These are phyloP conservation scores for Cyberlindnera maritima DNA, from an alignment of 805 yeast genomes.

Conservation along the genomic window DNA sequence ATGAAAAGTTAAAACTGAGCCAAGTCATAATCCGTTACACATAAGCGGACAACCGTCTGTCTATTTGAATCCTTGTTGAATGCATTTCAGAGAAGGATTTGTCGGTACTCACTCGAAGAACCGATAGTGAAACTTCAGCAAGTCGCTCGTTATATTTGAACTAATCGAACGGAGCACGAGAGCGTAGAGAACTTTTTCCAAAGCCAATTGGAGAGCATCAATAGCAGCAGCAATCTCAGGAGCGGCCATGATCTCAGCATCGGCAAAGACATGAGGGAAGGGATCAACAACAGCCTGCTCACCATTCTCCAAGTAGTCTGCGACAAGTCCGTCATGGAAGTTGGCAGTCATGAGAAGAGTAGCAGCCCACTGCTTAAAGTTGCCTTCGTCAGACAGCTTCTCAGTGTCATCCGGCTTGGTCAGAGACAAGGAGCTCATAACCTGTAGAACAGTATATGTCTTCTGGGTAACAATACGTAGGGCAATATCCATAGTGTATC, in stretches of 20 bases:
- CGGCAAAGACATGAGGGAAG: not conserved
- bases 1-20: no score
- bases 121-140: no score
- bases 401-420: not conserved
- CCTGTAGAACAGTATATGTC: not conserved
- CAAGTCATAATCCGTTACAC: no score
- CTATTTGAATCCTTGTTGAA: no score
- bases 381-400: not conserved
- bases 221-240: not conserved
- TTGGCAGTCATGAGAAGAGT: not conserved
- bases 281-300: not conserved
- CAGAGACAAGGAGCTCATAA: not conserved
- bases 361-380: not conserved
- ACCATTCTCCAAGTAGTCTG: not conserved
- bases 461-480: not conserved
- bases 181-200: not conserved
- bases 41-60: no score
- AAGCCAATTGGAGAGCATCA: not conserved
- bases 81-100: no score
- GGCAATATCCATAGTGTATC: not conserved
- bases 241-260: not conserved
- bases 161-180: no score
- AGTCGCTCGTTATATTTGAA: no score
- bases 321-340: not conserved
- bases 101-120: no score